phyloP scores from a whole-genome alignment of 1,139 yeast species.

The Candida tropicalis region DNA sequence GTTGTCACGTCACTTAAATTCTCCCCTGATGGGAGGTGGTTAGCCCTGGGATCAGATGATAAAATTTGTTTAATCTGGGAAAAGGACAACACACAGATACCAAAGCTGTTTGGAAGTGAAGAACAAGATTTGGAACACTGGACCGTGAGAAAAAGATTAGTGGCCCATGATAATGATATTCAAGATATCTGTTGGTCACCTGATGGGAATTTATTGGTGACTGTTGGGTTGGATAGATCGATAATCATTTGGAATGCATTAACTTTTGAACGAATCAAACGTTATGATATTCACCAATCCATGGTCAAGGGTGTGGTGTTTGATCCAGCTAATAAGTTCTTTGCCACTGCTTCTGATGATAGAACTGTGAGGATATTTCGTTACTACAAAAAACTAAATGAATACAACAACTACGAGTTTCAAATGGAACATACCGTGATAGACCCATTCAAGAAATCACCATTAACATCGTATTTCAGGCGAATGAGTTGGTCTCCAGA shows the following conservation, averaged over 20 bases:
- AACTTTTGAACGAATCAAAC: slow-evolving; percentile 85
- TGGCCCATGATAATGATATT: slow-evolving; percentile 95
- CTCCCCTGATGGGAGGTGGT: slow-evolving; percentile 86
- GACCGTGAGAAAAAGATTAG: slow-evolving; percentile 88
- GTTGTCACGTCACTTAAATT: slow-evolving; percentile 93
- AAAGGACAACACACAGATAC: slow-evolving; percentile 54
- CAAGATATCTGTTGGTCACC: slow-evolving; percentile 99
- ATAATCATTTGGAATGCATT: slow-evolving; percentile 92
- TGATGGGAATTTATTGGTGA: slow-evolving; percentile 83
- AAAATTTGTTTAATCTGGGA: slow-evolving; percentile 92
- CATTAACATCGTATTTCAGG: slow-evolving; percentile 89
- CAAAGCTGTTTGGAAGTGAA: slow-evolving; percentile 50
- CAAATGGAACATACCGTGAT: slow-evolving; percentile 81
- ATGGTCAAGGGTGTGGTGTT: slow-evolving; percentile 96
- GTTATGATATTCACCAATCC: slow-evolving; percentile 91
- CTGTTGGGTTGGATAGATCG: slow-evolving; percentile 91
- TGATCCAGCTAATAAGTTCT: slow-evolving; percentile 97
- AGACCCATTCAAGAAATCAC: slow-evolving; percentile 86
- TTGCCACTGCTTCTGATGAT: slow-evolving; percentile 96
- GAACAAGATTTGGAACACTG: slow-evolving; percentile 82
- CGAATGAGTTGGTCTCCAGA: slow-evolving; percentile 98
- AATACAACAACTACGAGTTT: slow-evolving; percentile 73
- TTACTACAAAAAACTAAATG: slow-evolving; percentile 67
- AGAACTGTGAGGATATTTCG: slow-evolving; percentile 85
- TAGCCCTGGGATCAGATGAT: slow-evolving; percentile 96